Base-by-base conservation (phyloP, 768 basidiomycete genomes). In the Boletus tylopilopsis region DNA sequence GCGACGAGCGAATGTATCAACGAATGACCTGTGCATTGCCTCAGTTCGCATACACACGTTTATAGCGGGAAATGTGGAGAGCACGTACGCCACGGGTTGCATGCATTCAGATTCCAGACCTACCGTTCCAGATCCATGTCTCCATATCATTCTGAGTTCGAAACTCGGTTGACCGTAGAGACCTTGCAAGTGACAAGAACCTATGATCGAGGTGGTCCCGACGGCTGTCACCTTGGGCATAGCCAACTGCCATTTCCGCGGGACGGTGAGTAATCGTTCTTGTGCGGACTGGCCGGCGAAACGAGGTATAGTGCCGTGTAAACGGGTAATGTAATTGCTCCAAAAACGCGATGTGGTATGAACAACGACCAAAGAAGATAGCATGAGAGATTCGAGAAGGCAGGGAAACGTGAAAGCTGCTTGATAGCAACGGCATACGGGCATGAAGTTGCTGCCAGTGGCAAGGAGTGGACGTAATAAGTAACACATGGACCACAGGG, bases 171-270 rank as follows among this genome's bases (percentile, higher is more conserved):
- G 27, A 32, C 21, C 12, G 21, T 15, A 27, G 10, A 42, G 10
- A 43, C 50, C 45, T 41, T 22, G 45, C 18, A 39, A 34, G 45
- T 11, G 22, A 21, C n/a, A 25, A 37, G 24, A 44, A 23, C 11
- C n/a, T 25, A 36, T 27, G 23, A 47, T 34, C 34, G 41, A 49
- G 22, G 42, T 23, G 40, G 24, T 32, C 42, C 30, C 21, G 32
- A 25, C 16, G 40, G 44, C 16, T 37, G 44, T 32, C 25, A 59
- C n/a, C 42, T 53, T 29, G 53, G 42, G 50, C 59, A 60, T 53
- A 57, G 60, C 51, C 60, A 43, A 16, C 15, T 21, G 21, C 41
- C 35, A 60, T 62, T 47, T 62, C 56, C 53, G 59, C 38, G 39
- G 30, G 22, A 19, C 23, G 29, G 37, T 30, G 35, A 49, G 18